phyloP scores from a whole-genome alignment of 306 rosid species.

The Glycine tomentella region DNA sequence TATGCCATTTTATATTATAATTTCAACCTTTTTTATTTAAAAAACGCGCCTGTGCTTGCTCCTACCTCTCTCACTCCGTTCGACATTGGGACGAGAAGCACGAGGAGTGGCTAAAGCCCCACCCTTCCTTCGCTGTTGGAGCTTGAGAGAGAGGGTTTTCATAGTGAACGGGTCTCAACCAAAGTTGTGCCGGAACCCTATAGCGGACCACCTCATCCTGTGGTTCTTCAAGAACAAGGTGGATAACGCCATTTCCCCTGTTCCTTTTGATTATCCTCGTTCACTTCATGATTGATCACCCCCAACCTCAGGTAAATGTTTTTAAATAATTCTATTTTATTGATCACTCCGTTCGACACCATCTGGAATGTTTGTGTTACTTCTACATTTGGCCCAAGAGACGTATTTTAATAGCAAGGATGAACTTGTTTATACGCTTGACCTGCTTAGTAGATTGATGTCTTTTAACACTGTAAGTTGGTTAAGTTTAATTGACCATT shows the following conservation, averaged over 20 bases:
- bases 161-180: constrained; percentile 88
- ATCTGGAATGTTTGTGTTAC: too few relatives aligned
- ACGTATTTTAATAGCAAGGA: too few relatives aligned
- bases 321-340: too few relatives aligned
- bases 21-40: too few relatives aligned
- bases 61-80: too few relatives aligned
- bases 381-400: too few relatives aligned
- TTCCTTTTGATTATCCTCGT: constrained; percentile 73
- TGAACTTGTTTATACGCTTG: constrained; percentile 73
- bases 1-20: too few relatives aligned
- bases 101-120: constrained; percentile 61
- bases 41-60: too few relatives aligned
- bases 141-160: constrained; percentile 40
- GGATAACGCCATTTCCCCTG: constrained; percentile 49
- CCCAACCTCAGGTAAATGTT: too few relatives aligned
- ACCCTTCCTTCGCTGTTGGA: constrained; percentile 63
- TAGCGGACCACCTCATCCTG: constrained; percentile 74
- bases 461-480: constrained; percentile 77
- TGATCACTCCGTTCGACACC: too few relatives aligned
- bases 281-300: too few relatives aligned
- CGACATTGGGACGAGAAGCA: constrained; percentile 78
- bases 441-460: constrained; percentile 80
- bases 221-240: constrained; percentile 87
- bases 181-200: constrained; percentile 65
- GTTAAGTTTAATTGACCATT: constrained; percentile 40